phyloP scores from a whole-genome alignment of 176 grass and related monocot species.

The Avena eriantha region DNA sequence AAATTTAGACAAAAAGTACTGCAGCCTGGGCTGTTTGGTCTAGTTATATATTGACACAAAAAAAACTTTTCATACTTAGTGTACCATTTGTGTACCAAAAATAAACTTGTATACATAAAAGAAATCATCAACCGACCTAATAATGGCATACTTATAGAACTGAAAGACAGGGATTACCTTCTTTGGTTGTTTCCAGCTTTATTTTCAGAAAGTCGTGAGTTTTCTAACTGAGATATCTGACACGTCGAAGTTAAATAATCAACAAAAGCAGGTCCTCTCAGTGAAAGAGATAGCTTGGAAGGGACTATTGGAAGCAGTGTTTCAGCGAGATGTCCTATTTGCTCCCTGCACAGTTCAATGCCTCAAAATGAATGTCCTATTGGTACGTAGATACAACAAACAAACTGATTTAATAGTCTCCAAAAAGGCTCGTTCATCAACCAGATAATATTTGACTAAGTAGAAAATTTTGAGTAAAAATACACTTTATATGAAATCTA shows the following conservation, averaged over 20 bases:
- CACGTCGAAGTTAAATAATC: slow-evolving; percentile 82
- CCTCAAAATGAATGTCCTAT: slow-evolving; percentile 27
- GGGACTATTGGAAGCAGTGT: slow-evolving; percentile 63
- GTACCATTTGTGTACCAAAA: neutral
- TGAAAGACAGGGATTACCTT: slow-evolving; percentile 54
- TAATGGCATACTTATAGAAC: slow-evolving; percentile 2
- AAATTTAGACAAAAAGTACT: slow-evolving; percentile 6
- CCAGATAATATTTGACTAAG: slow-evolving; percentile 15
- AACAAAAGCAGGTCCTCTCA: slow-evolving; percentile 76
- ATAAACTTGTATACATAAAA: too few relatives aligned
- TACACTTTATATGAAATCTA: slow-evolving; percentile 19
- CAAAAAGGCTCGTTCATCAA: slow-evolving; percentile 16
- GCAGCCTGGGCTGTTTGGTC: neutral
- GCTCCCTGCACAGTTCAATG: slow-evolving; percentile 59
- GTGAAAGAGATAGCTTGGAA: slow-evolving; percentile 65
- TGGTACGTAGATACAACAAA: slow-evolving; percentile 19
- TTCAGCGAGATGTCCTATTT: slow-evolving; percentile 54
- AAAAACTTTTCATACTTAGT: neutral
- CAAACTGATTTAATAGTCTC: slow-evolving; percentile 14
- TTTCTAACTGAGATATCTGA: slow-evolving; percentile 78
- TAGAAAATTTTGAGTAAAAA: neutral
- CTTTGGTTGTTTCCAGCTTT: slow-evolving; percentile 42
- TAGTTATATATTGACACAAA: neutral
- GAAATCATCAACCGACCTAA: too few relatives aligned
- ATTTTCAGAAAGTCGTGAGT: slow-evolving; percentile 62